Evolutionary conservation across 2,329 filamentous ascomycete genomes (phyloP), one percentile per base, ranked within the genome.

Genomic region (Colletotrichum sp.): DNA sequence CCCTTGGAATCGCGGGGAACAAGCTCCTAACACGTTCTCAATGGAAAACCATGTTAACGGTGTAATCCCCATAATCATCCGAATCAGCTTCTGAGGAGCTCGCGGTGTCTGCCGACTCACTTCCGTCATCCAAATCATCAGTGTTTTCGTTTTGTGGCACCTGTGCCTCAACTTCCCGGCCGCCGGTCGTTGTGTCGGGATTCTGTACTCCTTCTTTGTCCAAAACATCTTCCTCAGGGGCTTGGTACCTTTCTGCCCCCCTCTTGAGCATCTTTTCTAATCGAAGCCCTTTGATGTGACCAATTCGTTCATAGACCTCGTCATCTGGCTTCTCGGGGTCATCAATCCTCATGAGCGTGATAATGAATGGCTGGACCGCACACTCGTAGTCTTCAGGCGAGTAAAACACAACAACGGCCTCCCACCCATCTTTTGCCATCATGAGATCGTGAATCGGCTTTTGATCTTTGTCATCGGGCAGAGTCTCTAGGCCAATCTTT

Each of bases 121-220:
- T 43, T 43, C 38, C 5, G 38, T 6, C 38, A n/a, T 43, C 18
- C 38, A n/a, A 43, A 12, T 12, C 5, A n/a, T 43, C 38, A n/a
- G 5, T n/a, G 5, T 43, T 9, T 43, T 43, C 18, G 18, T n/a
- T 6, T n/a, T 6, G 16, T 18, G 36, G 16, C 8, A 5, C 5
- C 36, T 38, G 1, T 18, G 1, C 2, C 16, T 38, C 36, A 2
- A 18, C 8, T 18, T 38, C 16, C 1, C 6, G 36, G 8, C 36
- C 16, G 16, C 36, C 5, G 16, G 16, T 18, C 16, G 16, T 18
- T 38, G 8, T 38, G 15, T 9, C 36, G 4, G 16, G 1, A 18
- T 18, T 36, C 1, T 2, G 34, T 1, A 8, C 0, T 36, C 1
- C 38, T 12, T 3, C 16, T 9, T 2, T 43, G 5, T 1, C 38